Conservation (phyloP, 176 grass and related monocot genomes). For the Canna indica region DNA sequence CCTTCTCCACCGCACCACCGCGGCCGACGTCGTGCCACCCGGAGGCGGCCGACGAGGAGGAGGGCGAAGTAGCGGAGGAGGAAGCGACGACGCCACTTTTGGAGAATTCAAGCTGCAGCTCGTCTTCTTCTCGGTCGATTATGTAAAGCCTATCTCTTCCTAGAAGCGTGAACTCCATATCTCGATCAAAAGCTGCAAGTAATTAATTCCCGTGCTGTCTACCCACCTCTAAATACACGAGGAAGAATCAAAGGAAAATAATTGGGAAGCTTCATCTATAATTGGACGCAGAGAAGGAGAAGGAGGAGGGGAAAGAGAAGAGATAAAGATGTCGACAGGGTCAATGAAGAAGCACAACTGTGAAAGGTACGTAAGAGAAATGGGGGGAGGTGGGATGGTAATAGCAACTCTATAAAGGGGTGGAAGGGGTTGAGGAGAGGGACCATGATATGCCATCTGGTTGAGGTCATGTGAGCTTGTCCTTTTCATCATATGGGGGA, state of each 20-base stretch:
- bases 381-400: slow-evolving; percentile 5
- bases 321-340: background rate
- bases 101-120: background rate
- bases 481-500: slow-evolving; percentile 31
- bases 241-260: background rate
- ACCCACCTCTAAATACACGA: too few species aligned
- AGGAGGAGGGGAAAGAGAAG: too few species aligned
- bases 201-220: too few species aligned
- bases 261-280: background rate
- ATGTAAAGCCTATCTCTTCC: slow-evolving; percentile 23
- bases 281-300: background rate
- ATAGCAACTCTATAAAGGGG: slow-evolving; percentile 26
- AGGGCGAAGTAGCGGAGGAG: slow-evolving; percentile 5
- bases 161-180: slow-evolving; percentile 31
- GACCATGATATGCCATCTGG: slow-evolving; percentile 32
- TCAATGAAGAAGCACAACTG: background rate
- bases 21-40: background rate
- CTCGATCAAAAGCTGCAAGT: background rate
- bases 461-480: slow-evolving; percentile 69
- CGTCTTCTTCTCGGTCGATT: slow-evolving; percentile 3
- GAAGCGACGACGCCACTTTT: background rate
- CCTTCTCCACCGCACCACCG: slow-evolving; percentile 39
- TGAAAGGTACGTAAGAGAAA: slow-evolving; percentile 17
- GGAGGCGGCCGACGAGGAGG: slow-evolving; percentile 1
- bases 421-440: background rate